Conservation (phyloP, 257 asterid genomes). For the Solanum stenotomum region DNA sequence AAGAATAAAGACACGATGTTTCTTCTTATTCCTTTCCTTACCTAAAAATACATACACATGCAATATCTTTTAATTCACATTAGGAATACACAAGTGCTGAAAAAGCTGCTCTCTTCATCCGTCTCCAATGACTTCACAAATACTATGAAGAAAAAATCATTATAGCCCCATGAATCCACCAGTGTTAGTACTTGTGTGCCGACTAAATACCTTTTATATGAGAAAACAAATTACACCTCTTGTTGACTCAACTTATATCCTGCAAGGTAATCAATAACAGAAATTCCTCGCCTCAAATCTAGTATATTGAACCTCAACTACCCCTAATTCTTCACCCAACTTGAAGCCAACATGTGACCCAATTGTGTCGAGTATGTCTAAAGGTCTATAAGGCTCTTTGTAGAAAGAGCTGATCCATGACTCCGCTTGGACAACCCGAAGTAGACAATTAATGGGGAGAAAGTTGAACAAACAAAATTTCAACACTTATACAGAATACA, state of each 20-base stretch:
- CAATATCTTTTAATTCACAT: background rate
- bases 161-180: background rate
- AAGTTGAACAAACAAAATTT: background rate
- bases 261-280: background rate
- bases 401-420: background rate
- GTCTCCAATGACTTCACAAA: background rate
- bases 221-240: background rate
- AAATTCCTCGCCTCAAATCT: background rate
- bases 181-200: background rate
- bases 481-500: background rate
- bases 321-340: background rate
- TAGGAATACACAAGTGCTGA: background rate
- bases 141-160: background rate
- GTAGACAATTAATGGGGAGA: background rate
- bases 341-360: background rate
- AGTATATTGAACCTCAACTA: background rate
- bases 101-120: background rate
- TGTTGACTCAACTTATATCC: background rate
- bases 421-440: background rate
- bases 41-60: background rate
- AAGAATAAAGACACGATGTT: background rate
- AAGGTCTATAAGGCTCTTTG: background rate
- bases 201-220: background rate
- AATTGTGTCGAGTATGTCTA: background rate
- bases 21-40: background rate